Evolutionary conservation across 148 eudicot species (phyloP), one percentile per base, ranked within the genome.

Genomic region (Silene latifolia): DNA sequence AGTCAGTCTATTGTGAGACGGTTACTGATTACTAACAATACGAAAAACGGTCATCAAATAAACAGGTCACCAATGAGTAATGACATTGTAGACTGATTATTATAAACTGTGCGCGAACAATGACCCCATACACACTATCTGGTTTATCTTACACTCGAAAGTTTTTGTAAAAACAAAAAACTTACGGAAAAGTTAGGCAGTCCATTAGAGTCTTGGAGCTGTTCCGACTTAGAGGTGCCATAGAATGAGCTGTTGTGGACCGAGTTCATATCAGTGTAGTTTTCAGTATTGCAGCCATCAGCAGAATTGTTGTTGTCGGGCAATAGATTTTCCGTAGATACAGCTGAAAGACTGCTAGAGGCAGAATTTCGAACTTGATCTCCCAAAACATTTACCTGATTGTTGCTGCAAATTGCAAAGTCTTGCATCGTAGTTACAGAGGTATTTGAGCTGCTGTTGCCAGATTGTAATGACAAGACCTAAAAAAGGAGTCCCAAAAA

Each of bases 101-200:
- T 35, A 35, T 35, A 4, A 35, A 35, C 42, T 35, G 42, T 35
- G 42, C n/a, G n/a, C n/a, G n/a, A 35, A 35, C 42, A 4, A 35
- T 35, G 42, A 35, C 3, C 42, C 35, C 35, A 32, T 32, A 32
- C 35, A 32, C 1, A 32, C 35, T 2, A 39, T 39, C 44, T 39
- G 9, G 44, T 39, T 39, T 39, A 6, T 39, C 44, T 6, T 39
- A 39, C 44, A 39, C 44, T 39, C 44, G 8, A 39, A 39, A n/a
- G n/a, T 27, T 1, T 24, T 42, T 5, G 11, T 11, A 20, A 47
- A 14, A 73, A 46, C 27, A 65, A 57, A 63, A 70, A 51, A 51
- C 93, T 88, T 65, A 91, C 97, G 18, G 97, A 83, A 73, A 94
- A 90, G 81, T 76, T 91, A 29, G 85, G 88, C 76, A 85, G 59